Base-by-base conservation (phyloP, 2,329 filamentous ascomycete species). In the Diaporthe sp. region DNA sequence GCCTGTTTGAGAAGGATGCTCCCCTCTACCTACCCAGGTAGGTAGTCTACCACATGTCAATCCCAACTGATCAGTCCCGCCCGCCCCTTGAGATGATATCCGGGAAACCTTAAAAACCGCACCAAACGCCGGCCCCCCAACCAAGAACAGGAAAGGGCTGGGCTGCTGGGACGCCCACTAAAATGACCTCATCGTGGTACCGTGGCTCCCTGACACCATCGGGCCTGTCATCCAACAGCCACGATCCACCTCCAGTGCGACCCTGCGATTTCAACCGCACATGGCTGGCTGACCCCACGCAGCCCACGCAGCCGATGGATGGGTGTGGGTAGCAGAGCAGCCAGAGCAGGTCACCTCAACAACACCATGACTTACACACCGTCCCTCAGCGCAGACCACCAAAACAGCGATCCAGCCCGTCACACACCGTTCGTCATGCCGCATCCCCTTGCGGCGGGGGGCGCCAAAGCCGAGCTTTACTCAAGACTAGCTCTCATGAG, bases 161-260 rank as follows among this genome's bases (percentile, higher is more conserved):
- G 62, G 44, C 62, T 53, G 65, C 65, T 68, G 65, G 62, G 19
- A 55, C 49, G 49, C 34, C 49, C 65, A 70, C 65, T 70, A 70
- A 70, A 70, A 70, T 68, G 65, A 70, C 65, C 65, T 70, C 65
- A 70, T 70, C 39, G 65, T 55, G 46, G 49, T 42, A 70, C 46
- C 34, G 34, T 39, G 46, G 65, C 34, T 53, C 65, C 65, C 65
- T 68, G 65, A 42, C 58, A 68, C 65, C 65, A 68, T 28, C 65
- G 49, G 46, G 65, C 65, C 65, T 70, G 65, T 70, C 65, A 55
- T 70, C 65, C 65, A 19, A 17, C 37, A 55, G 46, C 46, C 65
- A 55, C 6, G 49, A 42, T 13, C 65, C 65, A 70, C 65, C 34
- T 19, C 49, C 15, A 12, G 8, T 70, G 34, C n/a, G 34, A 70